These are phyloP conservation scores for Ligustrum vulgare DNA, from an alignment of 257 asterid genomes.

Conservation along the genomic window DNA sequence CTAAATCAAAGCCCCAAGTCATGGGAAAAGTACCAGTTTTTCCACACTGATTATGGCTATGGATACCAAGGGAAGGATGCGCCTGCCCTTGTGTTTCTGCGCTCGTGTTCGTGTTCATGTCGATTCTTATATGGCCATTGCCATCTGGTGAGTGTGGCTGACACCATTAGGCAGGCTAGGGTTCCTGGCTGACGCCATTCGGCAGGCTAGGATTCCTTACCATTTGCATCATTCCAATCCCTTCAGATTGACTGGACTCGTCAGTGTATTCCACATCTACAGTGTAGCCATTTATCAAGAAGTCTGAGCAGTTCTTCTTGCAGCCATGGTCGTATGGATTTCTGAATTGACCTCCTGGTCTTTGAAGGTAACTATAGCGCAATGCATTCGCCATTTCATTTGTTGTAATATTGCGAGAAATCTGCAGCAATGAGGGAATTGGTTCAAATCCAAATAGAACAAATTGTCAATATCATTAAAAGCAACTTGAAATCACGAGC, in stretches of 20 bases:
- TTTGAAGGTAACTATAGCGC: constrained; percentile 86
- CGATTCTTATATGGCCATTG: constrained; percentile 54
- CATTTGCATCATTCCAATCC: constrained; percentile 61
- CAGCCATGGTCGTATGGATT: constrained; percentile 87
- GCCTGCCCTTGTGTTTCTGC: constrained; percentile 48
- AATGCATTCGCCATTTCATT: constrained; percentile 82
- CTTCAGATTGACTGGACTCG: constrained; percentile 52
- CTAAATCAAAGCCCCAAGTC: constrained; percentile 80
- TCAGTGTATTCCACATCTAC: constrained; percentile 58
- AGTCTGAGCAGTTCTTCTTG: constrained; percentile 87
- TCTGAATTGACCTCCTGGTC: constrained; percentile 72
- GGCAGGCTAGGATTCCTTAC: constrained; percentile 43
- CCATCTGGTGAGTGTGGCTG: constrained; percentile 60
- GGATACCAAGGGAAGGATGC: constrained; percentile 68
- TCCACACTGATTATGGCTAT: constrained; percentile 34
- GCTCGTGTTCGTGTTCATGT: constrained; percentile 37
- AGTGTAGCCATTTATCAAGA: constrained; percentile 75
- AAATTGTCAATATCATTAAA: not conserved
- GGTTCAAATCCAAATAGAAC: not conserved
- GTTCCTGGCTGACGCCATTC: constrained; percentile 45
- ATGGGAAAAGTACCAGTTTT: constrained; percentile 54
- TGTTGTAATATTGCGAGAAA: constrained; percentile 89
- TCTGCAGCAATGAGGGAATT: constrained; percentile 44
- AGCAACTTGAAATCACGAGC: too few species aligned
- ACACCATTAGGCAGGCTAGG: constrained; percentile 48